phyloP scores from a whole-genome alignment of 805 yeast genomes.

The Tetrapisispora iriomotensis region DNA sequence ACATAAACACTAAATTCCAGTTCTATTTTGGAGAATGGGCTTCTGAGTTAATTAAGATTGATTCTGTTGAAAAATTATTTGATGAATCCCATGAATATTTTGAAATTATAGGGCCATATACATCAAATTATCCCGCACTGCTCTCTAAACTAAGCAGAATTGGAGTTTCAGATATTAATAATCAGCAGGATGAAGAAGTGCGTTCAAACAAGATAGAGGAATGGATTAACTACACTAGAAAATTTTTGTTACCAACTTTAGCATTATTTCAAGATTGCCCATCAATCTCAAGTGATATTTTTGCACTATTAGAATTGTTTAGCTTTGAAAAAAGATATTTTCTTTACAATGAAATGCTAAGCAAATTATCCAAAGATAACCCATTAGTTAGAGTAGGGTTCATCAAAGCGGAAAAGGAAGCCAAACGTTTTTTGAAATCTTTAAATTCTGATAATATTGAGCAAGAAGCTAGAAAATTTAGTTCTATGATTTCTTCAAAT shows the following conservation, averaged over 20 bases:
- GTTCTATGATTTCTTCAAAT: constrained; percentile 61
- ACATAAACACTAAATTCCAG: constrained; percentile 10
- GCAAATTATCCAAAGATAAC: constrained; percentile 45
- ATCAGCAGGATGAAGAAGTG: neutral
- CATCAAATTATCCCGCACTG: constrained; percentile 40
- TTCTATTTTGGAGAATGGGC: constrained; percentile 47
- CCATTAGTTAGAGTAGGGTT: constrained; percentile 48
- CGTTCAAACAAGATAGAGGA: constrained; percentile 8
- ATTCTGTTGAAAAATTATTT: constrained; percentile 36
- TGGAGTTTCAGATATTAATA: constrained; percentile 33
- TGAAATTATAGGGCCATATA: constrained; percentile 43
- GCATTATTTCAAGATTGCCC: constrained; percentile 47
- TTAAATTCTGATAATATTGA: constrained; percentile 70
- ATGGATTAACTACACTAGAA: constrained; percentile 58
- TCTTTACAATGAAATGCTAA: constrained; percentile 69
- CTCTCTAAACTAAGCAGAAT: constrained; percentile 54
- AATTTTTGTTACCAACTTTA: constrained; percentile 56
- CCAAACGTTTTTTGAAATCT: constrained; percentile 69
- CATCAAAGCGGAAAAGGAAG: constrained; percentile 63
- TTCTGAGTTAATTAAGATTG: constrained; percentile 31
- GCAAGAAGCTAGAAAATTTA: constrained; percentile 61
- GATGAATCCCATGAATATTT: constrained; percentile 40
- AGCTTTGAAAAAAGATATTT: constrained; percentile 59
- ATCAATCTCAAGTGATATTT: constrained; percentile 52
- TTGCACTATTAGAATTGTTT: constrained; percentile 40